phyloP scores from a whole-genome alignment of 148 eudicot genomes.

The Chenopodium quinoa region DNA sequence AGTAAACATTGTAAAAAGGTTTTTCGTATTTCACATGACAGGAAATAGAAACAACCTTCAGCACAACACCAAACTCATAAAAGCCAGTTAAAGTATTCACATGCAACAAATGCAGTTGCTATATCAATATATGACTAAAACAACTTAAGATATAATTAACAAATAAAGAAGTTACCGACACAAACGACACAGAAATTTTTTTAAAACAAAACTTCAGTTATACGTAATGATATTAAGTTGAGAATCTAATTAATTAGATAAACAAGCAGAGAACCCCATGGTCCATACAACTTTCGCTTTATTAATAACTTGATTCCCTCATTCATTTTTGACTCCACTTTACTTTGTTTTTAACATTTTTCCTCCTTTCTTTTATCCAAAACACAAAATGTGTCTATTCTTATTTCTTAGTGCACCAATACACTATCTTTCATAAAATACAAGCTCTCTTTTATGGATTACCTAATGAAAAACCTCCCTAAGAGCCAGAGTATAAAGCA shows the following conservation, averaged over 20 bases:
- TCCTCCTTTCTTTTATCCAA: slow-evolving; percentile 20
- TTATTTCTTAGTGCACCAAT: slow-evolving; percentile 21
- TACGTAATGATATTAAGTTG: slow-evolving; percentile 21
- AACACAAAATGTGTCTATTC: slow-evolving; percentile 19
- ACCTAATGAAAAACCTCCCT: slow-evolving; percentile 9
- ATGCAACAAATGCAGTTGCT: slow-evolving; percentile 22
- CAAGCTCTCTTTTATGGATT: slow-evolving; percentile 22
- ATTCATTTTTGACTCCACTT: slow-evolving; percentile 27
- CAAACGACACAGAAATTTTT: background rate
- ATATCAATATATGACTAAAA: background rate
- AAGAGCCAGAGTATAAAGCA: slow-evolving; percentile 11
- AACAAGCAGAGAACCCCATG: slow-evolving; percentile 22
- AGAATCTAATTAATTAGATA: slow-evolving; percentile 23
- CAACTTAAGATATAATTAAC: slow-evolving; percentile 11
- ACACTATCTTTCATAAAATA: slow-evolving; percentile 13
- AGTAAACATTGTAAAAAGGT: background rate
- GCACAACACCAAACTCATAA: slow-evolving; percentile 18
- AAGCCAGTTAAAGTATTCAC: slow-evolving; percentile 22
- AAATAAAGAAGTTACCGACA: slow-evolving; percentile 1
- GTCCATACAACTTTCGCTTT: slow-evolving; percentile 37
- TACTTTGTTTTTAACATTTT: slow-evolving; percentile 27
- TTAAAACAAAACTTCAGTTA: slow-evolving; percentile 4
- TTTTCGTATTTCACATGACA: background rate
- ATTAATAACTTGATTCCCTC: slow-evolving; percentile 34
- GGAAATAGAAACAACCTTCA: background rate